Conservation (phyloP, 148 eudicot species). For the Arctostaphylos glauca region DNA sequence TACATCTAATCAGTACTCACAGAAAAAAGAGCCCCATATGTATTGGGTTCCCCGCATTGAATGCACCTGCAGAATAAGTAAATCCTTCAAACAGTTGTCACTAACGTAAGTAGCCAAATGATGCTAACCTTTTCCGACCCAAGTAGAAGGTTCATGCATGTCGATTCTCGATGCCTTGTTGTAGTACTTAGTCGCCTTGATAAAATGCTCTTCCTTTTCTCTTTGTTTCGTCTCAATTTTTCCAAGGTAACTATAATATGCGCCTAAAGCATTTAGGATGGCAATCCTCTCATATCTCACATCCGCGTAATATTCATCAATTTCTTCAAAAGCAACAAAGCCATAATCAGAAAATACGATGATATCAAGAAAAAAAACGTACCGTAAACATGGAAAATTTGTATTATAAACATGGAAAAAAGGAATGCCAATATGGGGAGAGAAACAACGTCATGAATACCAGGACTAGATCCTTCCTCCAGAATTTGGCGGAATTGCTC, state of each 20-base stretch:
- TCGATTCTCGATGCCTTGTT: constrained; percentile 92
- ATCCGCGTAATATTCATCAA: constrained; percentile 89
- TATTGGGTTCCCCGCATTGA: not conserved
- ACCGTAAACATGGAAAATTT: not conserved
- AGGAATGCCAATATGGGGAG: not conserved
- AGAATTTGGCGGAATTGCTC: constrained; percentile 85
- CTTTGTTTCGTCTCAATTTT: constrained; percentile 76
- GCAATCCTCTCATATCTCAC: constrained; percentile 94
- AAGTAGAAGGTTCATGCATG: constrained; percentile 94
- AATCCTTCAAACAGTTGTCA: not conserved
- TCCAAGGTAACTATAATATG: constrained; percentile 79
- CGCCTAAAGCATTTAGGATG: constrained; percentile 88
- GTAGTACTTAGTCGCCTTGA: constrained; percentile 72
- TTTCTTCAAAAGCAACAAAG: constrained; percentile 55
- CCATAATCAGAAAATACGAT: constrained; percentile 9
- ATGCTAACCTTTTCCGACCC: constrained; percentile 87
- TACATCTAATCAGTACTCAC: not conserved
- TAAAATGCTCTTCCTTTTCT: constrained; percentile 75
- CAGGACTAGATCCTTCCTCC: constrained; percentile 93
- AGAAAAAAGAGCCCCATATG: not conserved
- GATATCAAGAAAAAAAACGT: not conserved
- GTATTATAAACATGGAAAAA: not conserved
- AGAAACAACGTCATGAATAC: constrained; percentile 27
- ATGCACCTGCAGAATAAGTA: not conserved
- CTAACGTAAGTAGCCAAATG: not conserved